These are phyloP conservation scores for Hymenoscyphus scutula DNA, from an alignment of 2,329 filamentous ascomycete genomes.

Conservation along the genomic window DNA sequence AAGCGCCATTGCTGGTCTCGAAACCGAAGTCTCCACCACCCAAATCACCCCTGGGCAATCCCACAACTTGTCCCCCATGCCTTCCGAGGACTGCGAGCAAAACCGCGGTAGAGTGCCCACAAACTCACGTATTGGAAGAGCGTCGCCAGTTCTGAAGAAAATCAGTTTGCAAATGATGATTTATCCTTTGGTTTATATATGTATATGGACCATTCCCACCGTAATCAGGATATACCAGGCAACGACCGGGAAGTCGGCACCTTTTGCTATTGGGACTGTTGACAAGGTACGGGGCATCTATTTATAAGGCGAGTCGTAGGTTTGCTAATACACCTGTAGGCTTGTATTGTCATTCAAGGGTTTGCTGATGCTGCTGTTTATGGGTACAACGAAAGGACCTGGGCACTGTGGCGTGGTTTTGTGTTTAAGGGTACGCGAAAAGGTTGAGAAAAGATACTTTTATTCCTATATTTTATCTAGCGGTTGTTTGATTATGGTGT, in stretches of 20 bases:
- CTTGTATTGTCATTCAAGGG: slow-evolving; percentile 43
- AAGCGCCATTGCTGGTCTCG: background rate
- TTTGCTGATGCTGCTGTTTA: slow-evolving; percentile 43
- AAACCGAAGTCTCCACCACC: slow-evolving; percentile 18
- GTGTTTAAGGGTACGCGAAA: too few relatives aligned
- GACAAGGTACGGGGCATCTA: slow-evolving; percentile 20
- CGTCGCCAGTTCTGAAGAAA: background rate
- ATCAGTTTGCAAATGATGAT: slow-evolving; percentile 39
- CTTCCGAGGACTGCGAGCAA: too few relatives aligned
- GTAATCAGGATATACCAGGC: slow-evolving; percentile 42
- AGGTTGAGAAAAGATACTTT: too few relatives aligned
- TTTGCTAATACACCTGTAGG: slow-evolving; percentile 16
- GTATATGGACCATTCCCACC: slow-evolving; percentile 44
- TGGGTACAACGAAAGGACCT: slow-evolving; percentile 30
- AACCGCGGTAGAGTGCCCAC: background rate
- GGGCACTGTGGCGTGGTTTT: slow-evolving; percentile 12
- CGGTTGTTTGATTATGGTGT: too few relatives aligned
- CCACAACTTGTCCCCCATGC: background rate
- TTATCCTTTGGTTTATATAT: slow-evolving; percentile 43
- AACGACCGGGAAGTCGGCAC: slow-evolving; percentile 35
- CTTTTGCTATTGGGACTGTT: slow-evolving; percentile 33
- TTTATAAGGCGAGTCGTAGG: background rate
- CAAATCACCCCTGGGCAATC: background rate
- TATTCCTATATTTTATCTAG: too few relatives aligned
- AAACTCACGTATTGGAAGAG: too few relatives aligned